Evolutionary conservation across 2,329 filamentous ascomycete species (phyloP).

Genomic region (Epichloe elymi): DNA sequence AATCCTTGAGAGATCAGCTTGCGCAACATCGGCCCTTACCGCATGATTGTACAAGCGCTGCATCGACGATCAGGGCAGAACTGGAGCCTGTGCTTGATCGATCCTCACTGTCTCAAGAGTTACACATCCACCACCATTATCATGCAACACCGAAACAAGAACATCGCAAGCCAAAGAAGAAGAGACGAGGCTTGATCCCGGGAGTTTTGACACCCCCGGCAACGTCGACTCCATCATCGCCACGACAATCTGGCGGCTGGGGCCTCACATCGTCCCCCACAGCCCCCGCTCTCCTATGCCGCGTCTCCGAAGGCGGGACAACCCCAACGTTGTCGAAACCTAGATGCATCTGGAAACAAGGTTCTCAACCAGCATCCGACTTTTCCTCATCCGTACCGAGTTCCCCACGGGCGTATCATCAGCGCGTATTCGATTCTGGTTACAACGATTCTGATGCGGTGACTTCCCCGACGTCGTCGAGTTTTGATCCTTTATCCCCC

Average conservation of each 20-base stretch:
- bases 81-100: conserved; percentile 38
- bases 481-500: conserved; percentile 54
- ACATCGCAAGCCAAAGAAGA: conserved; percentile 54
- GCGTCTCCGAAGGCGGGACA: conserved; percentile 32
- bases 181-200: conserved; percentile 50
- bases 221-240: conserved; percentile 21
- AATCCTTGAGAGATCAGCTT: conserved; percentile 71
- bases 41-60: conserved; percentile 23
- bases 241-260: conserved; percentile 24
- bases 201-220: conserved; percentile 47
- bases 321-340: conserved; percentile 30
- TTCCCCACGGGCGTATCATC: conserved; percentile 64
- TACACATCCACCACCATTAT: conserved; percentile 93
- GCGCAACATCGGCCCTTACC: conserved; percentile 59
- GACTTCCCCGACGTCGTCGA: conserved; percentile 73
- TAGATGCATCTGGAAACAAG: conserved; percentile 39
- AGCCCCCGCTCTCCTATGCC: conserved; percentile 27
- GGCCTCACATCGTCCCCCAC: conserved; percentile 26
- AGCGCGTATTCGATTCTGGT: conserved; percentile 66
- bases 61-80: conserved; percentile 56
- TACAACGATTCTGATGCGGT: conserved; percentile 48
- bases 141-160: conserved; percentile 56
- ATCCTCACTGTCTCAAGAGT: conserved; percentile 45
- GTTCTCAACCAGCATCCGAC: conserved; percentile 43
- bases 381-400: conserved; percentile 65